Base-by-base conservation (phyloP, 2,329 filamentous ascomycete species). In the Neofusicoccum sp. region DNA sequence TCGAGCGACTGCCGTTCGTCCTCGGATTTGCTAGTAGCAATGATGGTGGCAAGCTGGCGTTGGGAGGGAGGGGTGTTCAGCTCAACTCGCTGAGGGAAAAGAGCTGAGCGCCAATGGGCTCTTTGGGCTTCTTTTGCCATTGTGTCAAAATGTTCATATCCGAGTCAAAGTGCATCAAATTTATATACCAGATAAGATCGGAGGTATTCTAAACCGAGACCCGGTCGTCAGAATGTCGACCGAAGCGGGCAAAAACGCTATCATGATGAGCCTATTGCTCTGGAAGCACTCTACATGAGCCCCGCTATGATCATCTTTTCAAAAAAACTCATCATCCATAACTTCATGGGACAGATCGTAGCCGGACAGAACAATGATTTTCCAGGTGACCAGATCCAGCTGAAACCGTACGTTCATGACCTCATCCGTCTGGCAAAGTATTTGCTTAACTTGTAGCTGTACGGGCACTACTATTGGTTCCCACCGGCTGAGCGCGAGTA, bases 301-400 rank as follows among this genome's bases (percentile, higher is more conserved):
- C 36, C 31, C 2, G 61, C 62, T 7, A 47, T 38, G 11, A 65
- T 53, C 8, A 43, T 45, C 38, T 65, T 66, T 16, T 61, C 61
- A 48, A 65, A 67, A 67, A 7, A 61, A 61, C 38, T 49, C 54
- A 28, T 33, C 34, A 20, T 66, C 65, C 38, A 48, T 63, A 5
- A 63, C 11, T 20, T 66, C 64, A 33, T 65, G 63, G 20, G 63
- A 56, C 2, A 63, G 49, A 16, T 66, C 65, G 33, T 65, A 63
- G 14, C 20, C 36, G 4, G 44, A 80, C 45, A 84, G 75, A 60
- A 88, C 74, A 45, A 86, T 77, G 14, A 78, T 69, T 6, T 79
- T 76, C 4, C 71, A 72, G 1, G 80, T 77, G 4, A 81, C 78
- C 4, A 86, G 69, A 14, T 73, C 78, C 53, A 89, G 74, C 64